Evolutionary conservation across 2,329 filamentous ascomycete genomes (phyloP), one percentile per base, ranked within the genome.

Genomic region (Nannizziopsis barbatae): DNA sequence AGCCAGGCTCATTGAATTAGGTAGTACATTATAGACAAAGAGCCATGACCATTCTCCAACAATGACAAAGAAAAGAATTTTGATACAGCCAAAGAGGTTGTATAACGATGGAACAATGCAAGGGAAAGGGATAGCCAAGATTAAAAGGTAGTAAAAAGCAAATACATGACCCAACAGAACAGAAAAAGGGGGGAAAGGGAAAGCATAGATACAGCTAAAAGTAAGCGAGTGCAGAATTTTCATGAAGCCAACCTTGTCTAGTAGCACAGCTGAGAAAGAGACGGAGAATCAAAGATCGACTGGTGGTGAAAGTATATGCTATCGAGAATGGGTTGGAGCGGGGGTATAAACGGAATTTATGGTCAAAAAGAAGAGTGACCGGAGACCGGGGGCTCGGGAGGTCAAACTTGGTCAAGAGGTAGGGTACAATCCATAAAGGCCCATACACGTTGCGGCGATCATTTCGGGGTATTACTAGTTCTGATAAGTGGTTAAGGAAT

Each of bases 41-140:
- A 47, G n/a, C n/a, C 37, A 36, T 30, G 17, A 20, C 32, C 30
- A 22, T 36, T 18, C 7, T 39, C 38, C 8, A 42, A 41, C 27
- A 42, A 7, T 30, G 15, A 27, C 5, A 36, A 36, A 36, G 3
- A 40, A 33, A 30, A 11, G 37, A 37, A 14, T 47, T 47, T 47
- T 47, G 15, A 47, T 47, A 47, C 45, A 47, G 27, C n/a, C 5
- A 43, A 42, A 50, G 12, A 9, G 41, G 15, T 40, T 39, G n/a
- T 14, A 30, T 15, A 45, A 35, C 35, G 32, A 37, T 27, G 22
- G 22, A 32, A 47, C 39, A 48, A 45, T 48, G 40, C 52, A 57
- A 46, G 32, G n/a, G 30, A 35, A 30, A 2, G 32, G 27, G 32
- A 14, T 20, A 42, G 10, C 38, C 17, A 49, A 35, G n/a, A 45